Evolutionary conservation across 345 rosid genomes (phyloP), one percentile per base, ranked within the genome.

Genomic region (Arabis alpina): DNA sequence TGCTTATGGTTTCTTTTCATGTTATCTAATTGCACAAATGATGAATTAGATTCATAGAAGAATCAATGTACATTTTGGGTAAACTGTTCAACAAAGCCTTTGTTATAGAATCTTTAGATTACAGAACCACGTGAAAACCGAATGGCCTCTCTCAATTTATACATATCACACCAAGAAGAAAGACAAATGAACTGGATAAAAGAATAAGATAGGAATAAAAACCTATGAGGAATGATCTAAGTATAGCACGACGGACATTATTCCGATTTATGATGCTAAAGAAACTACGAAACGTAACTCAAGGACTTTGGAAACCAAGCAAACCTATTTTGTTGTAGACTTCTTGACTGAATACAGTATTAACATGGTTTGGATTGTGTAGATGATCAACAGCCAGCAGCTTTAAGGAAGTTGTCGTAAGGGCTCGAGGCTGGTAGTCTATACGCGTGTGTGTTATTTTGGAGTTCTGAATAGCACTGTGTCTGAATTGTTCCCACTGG

Each of bases 371-470:
- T 14, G 12, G 43, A 45, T 11, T 69, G 3, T 52, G 28, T 15
- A 48, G 23, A 53, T 60, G 65, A 66, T 77, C 77, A 77, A 72
- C 80, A 77, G n/a, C 74, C 77, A 72, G 80, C 80, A 54, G 80
- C 80, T 72, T 77, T 77, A 53, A 72, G 80, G 61, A 77, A 72
- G 37, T 61, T 71, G 54, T 72, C 80, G 25, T 72, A 77, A 60
- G 80, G 77, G 69, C 74, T 72, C 16, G 80, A 60, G 13, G 77
- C 80, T 61, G 80, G 80, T 61, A 77, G 62, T 66, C 73, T 77
- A 45, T 39, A 72, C 12, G 73, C 43, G 13, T 71, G 27, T 24
- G 47, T 6, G 72, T 47, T 53, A 6, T 45, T 55, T 57, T 71
- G 76, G 47, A 65, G 63, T 48, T 77, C 74, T 60, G 73, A 11